Base-by-base conservation (phyloP, 371 early-diverging fungal species). In the Blastocladiella emersonii region DNA sequence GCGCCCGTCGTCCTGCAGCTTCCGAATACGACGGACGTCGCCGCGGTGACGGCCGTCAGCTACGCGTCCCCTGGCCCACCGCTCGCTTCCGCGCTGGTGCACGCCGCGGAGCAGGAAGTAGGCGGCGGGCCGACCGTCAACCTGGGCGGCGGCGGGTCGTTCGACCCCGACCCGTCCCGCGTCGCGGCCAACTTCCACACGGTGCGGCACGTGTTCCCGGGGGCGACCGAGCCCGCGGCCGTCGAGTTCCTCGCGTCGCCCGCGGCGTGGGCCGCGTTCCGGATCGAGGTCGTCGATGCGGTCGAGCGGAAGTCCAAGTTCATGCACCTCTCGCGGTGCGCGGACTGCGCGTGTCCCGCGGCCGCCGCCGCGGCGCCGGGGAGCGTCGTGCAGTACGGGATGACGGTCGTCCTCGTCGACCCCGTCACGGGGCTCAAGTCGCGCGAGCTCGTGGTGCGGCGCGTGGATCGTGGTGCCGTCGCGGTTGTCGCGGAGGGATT, bases 401-500 rank as follows among this genome's bases (percentile, higher is more conserved):
- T 10, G 59, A 57, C 83, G 66, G 80, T 90, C 39, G 77, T 87
- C 53, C 70, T 90, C 53, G 76, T 74, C 44, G 85, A 86, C 65
- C 74, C 82, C 17, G 73, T 73, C 19, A 84, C 85, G 0, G 87
- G 86, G 21, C 67, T 84, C 37, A 65, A 73, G 34, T 85, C 90
- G 15, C 85, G 84, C 34, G 78, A 83, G 2, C 71, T 88, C 68
- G 78, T 90, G 62, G 80, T 90, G 56, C 84, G 86, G 70, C 88
- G 88, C 65, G 89, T 90, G 7, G 90, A 88, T 64, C 83, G 84
- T 60, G 86, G 87, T 6, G 77, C 83, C 1, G 78, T 87, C 43
- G 81, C 79, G 19, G 34, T 57, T n/a, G 7, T 57, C 6, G 59
- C 35, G 35, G 59, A 57, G 6, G 59, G 59, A 25, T 3, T 23